A percentile compares a stretch with the other conserved stretches of the same genome.
Evolutionary conservation across 2,329 filamentous ascomycete species (phyloP).

Genomic region (Cytospora paraplurivora): DNA sequence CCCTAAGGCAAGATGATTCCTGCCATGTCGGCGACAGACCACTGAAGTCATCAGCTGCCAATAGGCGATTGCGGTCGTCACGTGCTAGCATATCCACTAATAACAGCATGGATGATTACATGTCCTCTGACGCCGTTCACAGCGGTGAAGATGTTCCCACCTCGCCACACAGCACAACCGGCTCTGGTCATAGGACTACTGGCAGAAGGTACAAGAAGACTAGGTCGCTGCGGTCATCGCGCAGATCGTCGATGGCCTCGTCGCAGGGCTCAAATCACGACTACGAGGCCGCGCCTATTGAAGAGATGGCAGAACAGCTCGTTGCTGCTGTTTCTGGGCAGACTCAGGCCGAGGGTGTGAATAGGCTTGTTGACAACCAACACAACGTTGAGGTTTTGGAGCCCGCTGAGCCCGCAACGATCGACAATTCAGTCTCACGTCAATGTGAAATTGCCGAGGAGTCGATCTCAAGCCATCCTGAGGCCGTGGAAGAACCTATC

Average conservation of each 20-base stretch:
- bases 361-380: background rate
- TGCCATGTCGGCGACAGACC: background rate
- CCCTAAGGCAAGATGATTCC: conserved; percentile 4
- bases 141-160: conserved; percentile 1
- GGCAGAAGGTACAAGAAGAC: conserved; percentile 27
- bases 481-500: background rate
- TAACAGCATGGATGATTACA: background rate
- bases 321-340: background rate
- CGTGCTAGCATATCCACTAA: conserved; percentile 6
- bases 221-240: conserved; percentile 11
- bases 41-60: background rate
- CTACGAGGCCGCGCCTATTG: background rate
- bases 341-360: background rate
- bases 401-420: background rate
- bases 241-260: conserved; percentile 14
- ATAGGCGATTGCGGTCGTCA: conserved; percentile 10
- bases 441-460: conserved; percentile 2
- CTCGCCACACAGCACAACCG: background rate
- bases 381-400: background rate
- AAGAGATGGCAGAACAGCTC: background rate
- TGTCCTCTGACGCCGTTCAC: conserved; percentile 6
- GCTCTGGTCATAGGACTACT: conserved; percentile 14
- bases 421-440: background rate
- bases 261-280: conserved; percentile 2
- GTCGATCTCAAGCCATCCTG: background rate